Percentiles rank a stretch among this genome's conserved stretches.
phyloP scores from a whole-genome alignment of 2,329 filamentous ascomycete species.

The Nothomitra cinnamomea region DNA sequence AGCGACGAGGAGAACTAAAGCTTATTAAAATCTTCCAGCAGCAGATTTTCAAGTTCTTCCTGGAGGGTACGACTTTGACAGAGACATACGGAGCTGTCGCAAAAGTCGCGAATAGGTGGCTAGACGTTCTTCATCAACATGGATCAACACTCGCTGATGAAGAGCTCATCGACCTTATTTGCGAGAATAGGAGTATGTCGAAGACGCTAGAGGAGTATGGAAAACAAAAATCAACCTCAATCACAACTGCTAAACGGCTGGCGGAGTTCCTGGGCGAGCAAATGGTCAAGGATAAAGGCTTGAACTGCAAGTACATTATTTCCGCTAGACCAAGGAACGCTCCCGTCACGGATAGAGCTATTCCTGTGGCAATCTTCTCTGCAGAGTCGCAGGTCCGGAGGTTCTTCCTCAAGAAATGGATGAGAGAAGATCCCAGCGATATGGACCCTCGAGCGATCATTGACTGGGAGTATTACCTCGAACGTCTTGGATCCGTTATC shows the following conservation, averaged over 20 bases:
- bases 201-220: constrained; percentile 97
- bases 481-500: constrained; percentile 89
- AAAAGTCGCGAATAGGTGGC: constrained; percentile 87
- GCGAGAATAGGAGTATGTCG: constrained; percentile 94
- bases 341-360: constrained; percentile 83
- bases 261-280: constrained; percentile 94
- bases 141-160: constrained; percentile 85
- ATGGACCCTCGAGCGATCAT: constrained; percentile 81
- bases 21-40: constrained; percentile 99
- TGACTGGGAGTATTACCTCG: constrained; percentile 95
- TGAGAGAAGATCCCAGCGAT: constrained; percentile 79
- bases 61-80: constrained; percentile 71
- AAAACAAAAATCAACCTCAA: constrained; percentile 91
- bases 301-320: constrained; percentile 99
- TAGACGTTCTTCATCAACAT: constrained; percentile 82
- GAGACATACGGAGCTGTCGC: constrained; percentile 88
- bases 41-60: constrained; percentile 98
- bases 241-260: constrained; percentile 86
- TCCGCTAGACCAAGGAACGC: constrained; percentile 72
- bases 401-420: constrained; percentile 83
- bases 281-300: constrained; percentile 97
- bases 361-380: constrained; percentile 94
- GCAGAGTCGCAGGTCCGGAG: constrained; percentile 78
- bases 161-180: constrained; percentile 98
- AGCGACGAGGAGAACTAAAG: constrained; percentile 92